These are phyloP conservation scores for Xylaria sp. DNA, from an alignment of 2,329 filamentous ascomycete genomes.

Conservation along the genomic window DNA sequence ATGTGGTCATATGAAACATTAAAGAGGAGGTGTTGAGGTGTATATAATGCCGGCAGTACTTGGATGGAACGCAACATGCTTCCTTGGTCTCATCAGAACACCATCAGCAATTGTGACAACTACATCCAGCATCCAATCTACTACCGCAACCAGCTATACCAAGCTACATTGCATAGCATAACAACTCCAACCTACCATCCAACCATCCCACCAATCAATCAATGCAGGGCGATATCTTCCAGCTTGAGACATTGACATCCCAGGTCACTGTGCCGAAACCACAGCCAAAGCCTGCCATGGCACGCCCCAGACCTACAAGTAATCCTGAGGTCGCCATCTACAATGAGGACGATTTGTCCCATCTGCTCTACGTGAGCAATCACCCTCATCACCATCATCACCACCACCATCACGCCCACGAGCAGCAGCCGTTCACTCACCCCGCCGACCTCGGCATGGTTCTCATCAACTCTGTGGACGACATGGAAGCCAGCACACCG, in stretches of 20 bases:
- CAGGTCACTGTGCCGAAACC: conserved; percentile 21
- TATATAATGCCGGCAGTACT: conserved; percentile 20
- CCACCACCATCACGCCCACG: conserved; percentile 13
- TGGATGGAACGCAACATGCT: conserved; percentile 6
- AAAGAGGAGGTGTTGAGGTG: neutral
- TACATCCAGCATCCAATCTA: conserved; percentile 4
- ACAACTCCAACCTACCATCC: neutral
- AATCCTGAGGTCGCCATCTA: conserved; percentile 36
- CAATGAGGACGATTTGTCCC: conserved; percentile 42
- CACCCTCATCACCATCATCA: conserved; percentile 30
- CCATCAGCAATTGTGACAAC: conserved; percentile 16
- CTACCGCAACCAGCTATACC: conserved; percentile 2
- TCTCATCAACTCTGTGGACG: conserved; percentile 35
- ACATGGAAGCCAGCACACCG: conserved; percentile 29
- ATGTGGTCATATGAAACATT: neutral
- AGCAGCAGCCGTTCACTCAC: conserved; percentile 11
- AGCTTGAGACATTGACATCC: conserved; percentile 33
- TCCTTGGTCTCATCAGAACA: conserved; percentile 20
- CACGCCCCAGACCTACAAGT: conserved; percentile 1
- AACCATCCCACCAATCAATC: conserved; percentile 21
- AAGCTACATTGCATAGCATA: conserved; percentile 4
- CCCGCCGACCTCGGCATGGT: conserved; percentile 31
- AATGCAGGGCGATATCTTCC: conserved; percentile 42
- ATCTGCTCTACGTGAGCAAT: conserved; percentile 37
- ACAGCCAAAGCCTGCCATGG: conserved; percentile 10